These are phyloP conservation scores for Fusarium sp. DNA, from an alignment of 2,329 filamentous ascomycete species.

Conservation along the genomic window DNA sequence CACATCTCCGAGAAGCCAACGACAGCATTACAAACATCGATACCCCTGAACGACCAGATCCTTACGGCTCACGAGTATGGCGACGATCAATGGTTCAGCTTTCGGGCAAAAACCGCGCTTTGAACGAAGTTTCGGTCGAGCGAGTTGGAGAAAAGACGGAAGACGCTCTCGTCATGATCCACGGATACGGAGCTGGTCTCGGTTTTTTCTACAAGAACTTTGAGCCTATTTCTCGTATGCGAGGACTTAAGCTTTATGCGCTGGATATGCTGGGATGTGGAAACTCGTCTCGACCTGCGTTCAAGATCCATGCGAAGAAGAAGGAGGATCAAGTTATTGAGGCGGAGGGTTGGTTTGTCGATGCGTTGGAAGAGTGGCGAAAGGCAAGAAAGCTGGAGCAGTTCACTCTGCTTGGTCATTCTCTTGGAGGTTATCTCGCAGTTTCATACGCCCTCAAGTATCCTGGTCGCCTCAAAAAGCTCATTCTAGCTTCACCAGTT, in stretches of 20 bases:
- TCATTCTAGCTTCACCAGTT: constrained; percentile 94
- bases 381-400: constrained; percentile 88
- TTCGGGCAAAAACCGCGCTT: constrained; percentile 83
- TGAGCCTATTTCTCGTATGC: constrained; percentile 81
- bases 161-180: constrained; percentile 92
- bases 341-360: constrained; percentile 95
- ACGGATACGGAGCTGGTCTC: constrained; percentile 95
- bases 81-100: constrained; percentile 85
- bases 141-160: constrained; percentile 81
- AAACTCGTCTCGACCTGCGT: constrained; percentile 83
- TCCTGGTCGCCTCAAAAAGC: constrained; percentile 91
- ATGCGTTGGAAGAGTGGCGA: constrained; percentile 96
- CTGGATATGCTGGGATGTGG: constrained; percentile 98
- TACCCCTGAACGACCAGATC: constrained; percentile 70
- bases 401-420: constrained; percentile 94
- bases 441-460: constrained; percentile 97
- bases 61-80: constrained; percentile 88
- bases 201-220: constrained; percentile 99
- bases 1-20: constrained; percentile 82
- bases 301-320: constrained; percentile 86
- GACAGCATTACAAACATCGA: constrained; percentile 67
- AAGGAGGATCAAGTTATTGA: constrained; percentile 84
- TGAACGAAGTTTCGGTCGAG: constrained; percentile 95
- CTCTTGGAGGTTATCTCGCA: constrained; percentile 92
- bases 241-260: constrained; percentile 90